Base-by-base conservation (phyloP, 2,329 filamentous ascomycete genomes). In the Aspergillus thermomutatus region DNA sequence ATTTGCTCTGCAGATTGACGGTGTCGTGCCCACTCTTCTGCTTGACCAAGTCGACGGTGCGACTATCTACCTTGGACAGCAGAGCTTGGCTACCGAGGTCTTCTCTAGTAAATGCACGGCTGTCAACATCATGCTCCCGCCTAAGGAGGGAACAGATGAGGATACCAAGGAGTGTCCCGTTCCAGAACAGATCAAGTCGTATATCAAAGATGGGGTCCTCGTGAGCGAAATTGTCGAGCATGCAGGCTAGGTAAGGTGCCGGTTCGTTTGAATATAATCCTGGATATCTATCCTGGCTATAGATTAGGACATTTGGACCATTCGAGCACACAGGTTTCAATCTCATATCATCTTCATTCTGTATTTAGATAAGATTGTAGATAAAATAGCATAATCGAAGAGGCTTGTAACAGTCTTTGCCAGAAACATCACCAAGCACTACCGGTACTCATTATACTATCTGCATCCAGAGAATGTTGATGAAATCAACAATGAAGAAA, bases 181-280 rank as follows among this genome's bases (percentile, higher is more conserved):
- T 58, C 94, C 94, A 0, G 91, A 92, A 69, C 94, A 99, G 80
- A 89, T 97, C 68, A 87, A 91, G 85, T 91, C 70, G 80, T 90
- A 81, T 83, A 81, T 84, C 79, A 90, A 87, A 74, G 79, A 91
- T 75, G 89, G 90, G 23, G 86, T 89, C 62, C 72, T 97, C 61
- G 83, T 93, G 27, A 96, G 87, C 69, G 93, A 97, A 82, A 97
- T 99, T 73, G 94, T 99, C 19, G 92, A 94, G 68, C 93, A 97
- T 77, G 86, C 90, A 61, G 92, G 93, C 55, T 97, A 81, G 21
- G 21, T 3, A 9, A 14, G 11, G n/a, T 40, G 9, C 5, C 28
- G 10, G n/a, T 43, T 11, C n/a, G 3, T 19, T 21, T 19, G n/a
- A 21, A 23, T 43, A 43, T 19, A 19, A 19, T 43, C n/a, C n/a